Evolutionary conservation across 768 basidiomycete species (phyloP).

Genomic region (Termitomyces sp.): DNA sequence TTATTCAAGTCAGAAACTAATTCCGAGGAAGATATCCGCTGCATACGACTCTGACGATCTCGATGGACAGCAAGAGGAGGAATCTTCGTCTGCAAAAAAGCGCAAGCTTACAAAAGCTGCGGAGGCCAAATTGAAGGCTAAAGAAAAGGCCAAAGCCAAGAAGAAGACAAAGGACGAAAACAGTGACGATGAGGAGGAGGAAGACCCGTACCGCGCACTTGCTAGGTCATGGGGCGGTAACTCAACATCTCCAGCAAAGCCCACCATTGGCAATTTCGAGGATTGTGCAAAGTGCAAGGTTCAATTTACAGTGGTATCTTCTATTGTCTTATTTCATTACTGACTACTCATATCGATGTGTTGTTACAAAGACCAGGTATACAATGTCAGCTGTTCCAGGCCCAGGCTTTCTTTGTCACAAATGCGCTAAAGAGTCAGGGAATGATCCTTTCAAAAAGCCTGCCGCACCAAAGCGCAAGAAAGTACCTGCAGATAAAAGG

Average conservation of each 20-base stretch:
- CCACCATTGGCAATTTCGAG: slow-evolving; percentile 75
- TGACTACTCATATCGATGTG: neutral
- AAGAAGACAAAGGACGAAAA: slow-evolving; percentile 37
- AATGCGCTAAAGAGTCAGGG: slow-evolving; percentile 76
- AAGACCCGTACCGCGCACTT: slow-evolving; percentile 65
- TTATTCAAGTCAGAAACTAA: neutral
- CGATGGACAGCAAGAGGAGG: slow-evolving; percentile 49
- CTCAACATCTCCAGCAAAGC: slow-evolving; percentile 38
- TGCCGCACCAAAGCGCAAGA: slow-evolving; percentile 56
- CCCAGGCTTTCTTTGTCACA: slow-evolving; percentile 80
- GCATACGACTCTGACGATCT: slow-evolving; percentile 75
- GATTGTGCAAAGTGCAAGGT: slow-evolving; percentile 79
- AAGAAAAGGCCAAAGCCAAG: slow-evolving; percentile 37
- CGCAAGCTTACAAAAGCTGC: slow-evolving; percentile 50
- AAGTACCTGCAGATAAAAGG: slow-evolving; percentile 61
- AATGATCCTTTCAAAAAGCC: slow-evolving; percentile 86
- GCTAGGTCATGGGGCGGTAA: slow-evolving; percentile 45
- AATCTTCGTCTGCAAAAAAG: slow-evolving; percentile 45
- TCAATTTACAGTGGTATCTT: slow-evolving; percentile 83
- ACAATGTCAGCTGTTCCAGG: slow-evolving; percentile 71
- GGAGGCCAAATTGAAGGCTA: slow-evolving; percentile 35
- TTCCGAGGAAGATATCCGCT: slow-evolving; percentile 21
- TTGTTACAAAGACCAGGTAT: slow-evolving; percentile 67
- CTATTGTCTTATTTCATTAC: neutral
- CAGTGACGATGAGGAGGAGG: slow-evolving; percentile 53